Base-by-base conservation (phyloP, 1,284 basidiomycete genomes). In the Anthracocystis panici-leucophaei region DNA sequence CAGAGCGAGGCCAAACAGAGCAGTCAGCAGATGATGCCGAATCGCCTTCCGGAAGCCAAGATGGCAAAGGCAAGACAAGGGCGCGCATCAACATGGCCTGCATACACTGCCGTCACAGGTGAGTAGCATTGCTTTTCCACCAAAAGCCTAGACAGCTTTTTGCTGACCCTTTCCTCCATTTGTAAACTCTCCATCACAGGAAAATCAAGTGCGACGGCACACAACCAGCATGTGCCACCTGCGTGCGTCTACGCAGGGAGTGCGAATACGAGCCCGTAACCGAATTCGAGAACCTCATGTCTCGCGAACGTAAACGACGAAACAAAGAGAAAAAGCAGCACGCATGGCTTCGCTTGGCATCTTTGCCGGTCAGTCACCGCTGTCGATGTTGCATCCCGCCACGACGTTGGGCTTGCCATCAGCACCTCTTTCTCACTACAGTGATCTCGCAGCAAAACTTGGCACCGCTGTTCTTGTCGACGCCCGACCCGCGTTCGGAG, bases 191-290 rank as follows among this genome's bases (percentile, higher is more conserved):
- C 18, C 9, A 20, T 27, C n/a, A 50, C 46, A 80, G 79, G 16
- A 82, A 82, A 52, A 82, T 82, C 63, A 80, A 78, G 41, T 82
- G 80, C 42, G 80, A 82, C 25, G 80, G 80, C 23, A 54, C 69
- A 0, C 77, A 80, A 55, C 80, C 80, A 12, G 50, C 71, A 2
- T 82, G 80, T 57, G 73, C 78, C 21, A 80, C 79, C 21, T 82
- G 80, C 54, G 71, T 75, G 14, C 79, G 77, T 8, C 58, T 82
- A 16, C 72, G 75, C 50, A 58, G 80, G 25, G 67, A 76, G 59
- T 82, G 80, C 62, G 79, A 79, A 40, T 82, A 82, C 65, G 77
- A 82, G 66, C 77, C 77, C 6, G 80, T 82, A 12, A 79, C 73
- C 12, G 79, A 79, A 44, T 65, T 69, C 44, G 79, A 82, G 56